phyloP scores from a whole-genome alignment of 257 asterid species.

The Prunella vulgaris region DNA sequence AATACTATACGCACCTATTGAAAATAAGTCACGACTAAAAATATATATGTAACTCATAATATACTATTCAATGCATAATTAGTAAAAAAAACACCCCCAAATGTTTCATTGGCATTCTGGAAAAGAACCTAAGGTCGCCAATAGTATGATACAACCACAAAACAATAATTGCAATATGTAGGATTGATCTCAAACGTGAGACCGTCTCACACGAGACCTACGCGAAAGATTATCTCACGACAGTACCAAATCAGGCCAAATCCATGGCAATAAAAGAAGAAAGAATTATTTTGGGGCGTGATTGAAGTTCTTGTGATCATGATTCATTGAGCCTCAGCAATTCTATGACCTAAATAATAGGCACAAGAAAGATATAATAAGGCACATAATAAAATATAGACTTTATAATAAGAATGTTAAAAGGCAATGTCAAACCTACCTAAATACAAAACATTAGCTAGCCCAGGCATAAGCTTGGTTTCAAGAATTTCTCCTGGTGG shows the following conservation, averaged over 20 bases:
- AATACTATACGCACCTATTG: too few species aligned
- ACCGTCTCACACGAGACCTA: not conserved
- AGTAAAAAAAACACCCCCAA: not conserved
- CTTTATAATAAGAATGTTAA: conserved; percentile 23
- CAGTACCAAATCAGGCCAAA: not conserved
- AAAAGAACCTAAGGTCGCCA: not conserved
- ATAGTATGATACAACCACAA: not conserved
- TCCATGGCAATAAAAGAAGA: not conserved
- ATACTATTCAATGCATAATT: not conserved
- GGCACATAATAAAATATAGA: conserved; percentile 3
- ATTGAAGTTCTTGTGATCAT: not conserved
- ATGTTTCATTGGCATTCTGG: too few species aligned
- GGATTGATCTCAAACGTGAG: not conserved
- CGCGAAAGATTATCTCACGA: too few species aligned
- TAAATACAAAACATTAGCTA: conserved; percentile 24
- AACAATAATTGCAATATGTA: not conserved
- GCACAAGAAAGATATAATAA: not conserved
- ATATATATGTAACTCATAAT: too few species aligned
- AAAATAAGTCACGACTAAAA: too few species aligned
- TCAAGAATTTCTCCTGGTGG: not conserved
- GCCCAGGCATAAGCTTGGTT: conserved; percentile 4
- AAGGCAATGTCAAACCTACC: conserved; percentile 17
- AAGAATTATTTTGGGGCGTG: not conserved
- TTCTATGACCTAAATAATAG: not conserved
- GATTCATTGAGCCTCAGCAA: not conserved